Evolutionary conservation across 2,329 filamentous ascomycete species (phyloP).

Genomic region (Fusarium miscanthi): DNA sequence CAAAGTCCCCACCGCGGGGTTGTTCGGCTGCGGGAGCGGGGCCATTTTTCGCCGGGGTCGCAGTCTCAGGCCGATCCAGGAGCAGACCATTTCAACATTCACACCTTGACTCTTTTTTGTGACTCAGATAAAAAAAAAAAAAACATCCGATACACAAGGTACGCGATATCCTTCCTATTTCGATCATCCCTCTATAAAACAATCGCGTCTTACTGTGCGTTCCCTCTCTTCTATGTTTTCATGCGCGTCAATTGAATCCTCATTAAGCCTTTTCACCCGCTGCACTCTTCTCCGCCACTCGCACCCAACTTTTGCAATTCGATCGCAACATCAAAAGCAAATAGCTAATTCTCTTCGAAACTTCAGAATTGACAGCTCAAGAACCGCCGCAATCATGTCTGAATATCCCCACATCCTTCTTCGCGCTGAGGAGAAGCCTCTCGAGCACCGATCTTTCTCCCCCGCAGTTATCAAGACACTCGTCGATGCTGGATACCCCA

Average conservation of each 20-base stretch:
- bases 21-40: constrained; percentile 34
- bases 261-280: constrained; percentile 7
- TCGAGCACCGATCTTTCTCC: constrained; percentile 51
- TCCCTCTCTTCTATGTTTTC: not conserved
- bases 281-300: not conserved
- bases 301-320: not conserved
- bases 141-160: constrained; percentile 13
- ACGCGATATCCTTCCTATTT: constrained; percentile 3
- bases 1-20: constrained; percentile 18
- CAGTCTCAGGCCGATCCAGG: constrained; percentile 28
- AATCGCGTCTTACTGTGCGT: not conserved
- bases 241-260: not conserved
- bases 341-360: constrained; percentile 16
- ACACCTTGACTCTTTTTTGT: constrained; percentile 33
- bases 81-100: constrained; percentile 5
- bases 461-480: constrained; percentile 63
- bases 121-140: constrained; percentile 32
- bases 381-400: constrained; percentile 42
- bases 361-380: constrained; percentile 3
- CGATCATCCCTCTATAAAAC: not conserved
- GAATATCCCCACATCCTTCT: constrained; percentile 58
- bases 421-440: constrained; percentile 69
- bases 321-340: not conserved
- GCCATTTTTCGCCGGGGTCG: constrained; percentile 34
- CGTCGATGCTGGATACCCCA: constrained; percentile 74